Evolutionary conservation across 495 filamentous ascomycete genomes (phyloP), one percentile per base, ranked within the genome.

Genomic region (Penicilliopsis zonata): DNA sequence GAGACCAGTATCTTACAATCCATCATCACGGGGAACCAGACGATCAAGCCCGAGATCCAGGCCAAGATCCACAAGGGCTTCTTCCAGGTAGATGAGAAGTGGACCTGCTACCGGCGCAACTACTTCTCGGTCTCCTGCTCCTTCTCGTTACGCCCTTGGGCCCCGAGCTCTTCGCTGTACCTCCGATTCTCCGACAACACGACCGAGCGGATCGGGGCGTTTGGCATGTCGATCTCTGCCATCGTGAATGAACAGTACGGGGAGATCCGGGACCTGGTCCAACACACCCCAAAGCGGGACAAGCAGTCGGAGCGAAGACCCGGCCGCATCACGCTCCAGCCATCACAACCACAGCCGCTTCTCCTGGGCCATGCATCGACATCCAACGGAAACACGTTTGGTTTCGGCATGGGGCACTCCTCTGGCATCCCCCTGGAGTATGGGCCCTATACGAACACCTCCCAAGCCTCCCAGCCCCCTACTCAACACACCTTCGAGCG

Each of bases 91-190:
- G 88, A 94, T 35, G 67, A 72, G 9, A 83, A 90, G 37, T 96
- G 88, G 88, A 96, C 88, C 0, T 96, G 88, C 57, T 96, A 96
- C 48, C 69, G 88, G 30, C 69, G 88, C 23, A 96, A 96, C 54
- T 96, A 96, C 54, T 93, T 96, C 51, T 79, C 84, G 1, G 80
- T 94, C 29, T 71, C 78, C 17, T 94, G 86, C 54, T 82, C 76
- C 1, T 94, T 81, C 55, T 70, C 71, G 4, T 59, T 96, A 3
- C 55, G 70, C 15, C 63, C 61, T 4, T 57, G 41, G 44, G 28
- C 32, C 5, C 76, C 75, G 2, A 38, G 38, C 41, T 53, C 53
- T 1, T 61, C 53, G 1, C 47, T 74, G 7, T 71, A 55, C 40
- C 48, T 79, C 9, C 61, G 49, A 38, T 59, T 47, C 27, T 31